Percentiles rank a stretch among this genome's conserved stretches.
Evolutionary conservation across 108 stramenopile genomes (phyloP).

Genomic region (Pseudonitzschia multistriata): DNA sequence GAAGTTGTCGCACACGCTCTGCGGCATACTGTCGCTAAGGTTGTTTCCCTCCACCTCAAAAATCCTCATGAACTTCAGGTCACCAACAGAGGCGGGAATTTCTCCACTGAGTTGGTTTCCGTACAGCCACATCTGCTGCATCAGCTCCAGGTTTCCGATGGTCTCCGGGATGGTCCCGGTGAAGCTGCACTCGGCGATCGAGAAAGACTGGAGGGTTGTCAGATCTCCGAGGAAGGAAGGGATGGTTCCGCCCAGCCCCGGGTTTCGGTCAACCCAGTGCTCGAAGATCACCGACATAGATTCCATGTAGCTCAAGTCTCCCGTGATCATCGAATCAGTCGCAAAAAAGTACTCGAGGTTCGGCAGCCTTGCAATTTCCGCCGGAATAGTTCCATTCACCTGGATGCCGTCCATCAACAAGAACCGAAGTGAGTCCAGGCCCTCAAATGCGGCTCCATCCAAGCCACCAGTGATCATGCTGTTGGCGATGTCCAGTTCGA

Average conservation of each 20-base stretch:
- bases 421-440: slow-evolving; percentile 22
- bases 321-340: slow-evolving; percentile 21
- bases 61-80: slow-evolving; percentile 22
- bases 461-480: slow-evolving; percentile 9
- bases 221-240: slow-evolving; percentile 41
- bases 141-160: slow-evolving; percentile 4
- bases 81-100: slow-evolving; percentile 20
- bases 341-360: slow-evolving; percentile 32
- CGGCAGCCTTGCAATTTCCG: slow-evolving; percentile 20
- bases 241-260: slow-evolving; percentile 24
- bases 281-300: slow-evolving; percentile 16
- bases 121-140: slow-evolving; percentile 29
- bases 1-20: slow-evolving; percentile 13
- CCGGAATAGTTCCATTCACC: slow-evolving; percentile 24
- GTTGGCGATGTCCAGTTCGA: slow-evolving; percentile 17
- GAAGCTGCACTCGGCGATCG: slow-evolving; percentile 17
- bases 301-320: slow-evolving; percentile 23
- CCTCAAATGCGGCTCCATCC: slow-evolving; percentile 15
- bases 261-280: slow-evolving; percentile 36
- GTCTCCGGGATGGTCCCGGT: slow-evolving; percentile 14
- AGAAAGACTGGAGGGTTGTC: slow-evolving; percentile 22
- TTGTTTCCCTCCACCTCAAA: slow-evolving; percentile 42
- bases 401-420: slow-evolving; percentile 37
- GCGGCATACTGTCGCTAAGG: slow-evolving; percentile 29
- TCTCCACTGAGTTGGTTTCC: slow-evolving; percentile 22